These are phyloP conservation scores for Anaeromyces robustus DNA, from an alignment of 192 early-diverging fungal genomes.

Conservation along the genomic window DNA sequence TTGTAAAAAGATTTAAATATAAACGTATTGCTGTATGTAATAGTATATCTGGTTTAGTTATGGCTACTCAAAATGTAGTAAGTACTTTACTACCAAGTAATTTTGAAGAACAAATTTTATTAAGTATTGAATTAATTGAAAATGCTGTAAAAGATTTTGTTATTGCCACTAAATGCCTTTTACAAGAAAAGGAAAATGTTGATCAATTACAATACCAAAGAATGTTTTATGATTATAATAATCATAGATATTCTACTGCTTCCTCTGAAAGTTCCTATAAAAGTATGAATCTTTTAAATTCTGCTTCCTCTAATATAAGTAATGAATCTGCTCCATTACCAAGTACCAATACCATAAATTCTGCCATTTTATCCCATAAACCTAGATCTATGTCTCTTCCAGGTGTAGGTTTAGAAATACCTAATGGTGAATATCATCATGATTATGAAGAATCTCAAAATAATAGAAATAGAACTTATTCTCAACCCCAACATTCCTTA, in stretches of 20 bases:
- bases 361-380: neutral
- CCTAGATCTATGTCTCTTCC: neutral
- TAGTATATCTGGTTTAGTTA: slow-evolving; percentile 25
- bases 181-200: neutral
- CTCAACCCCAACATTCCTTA: neutral
- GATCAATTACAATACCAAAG: neutral
- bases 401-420: neutral
- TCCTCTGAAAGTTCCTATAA: neutral
- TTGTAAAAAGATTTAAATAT: slow-evolving; percentile 36
- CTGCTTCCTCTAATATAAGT: neutral
- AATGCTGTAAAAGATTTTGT: neutral
- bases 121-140: neutral
- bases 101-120: neutral
- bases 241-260: neutral
- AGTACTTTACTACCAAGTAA: neutral
- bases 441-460: neutral
- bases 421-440: neutral
- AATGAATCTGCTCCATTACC: neutral
- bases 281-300: too few species aligned
- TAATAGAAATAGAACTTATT: neutral
- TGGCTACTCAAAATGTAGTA: neutral
- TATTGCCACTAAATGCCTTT: neutral
- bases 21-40: slow-evolving; percentile 47
- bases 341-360: too few species aligned
- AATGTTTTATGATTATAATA: neutral